phyloP scores from a whole-genome alignment of 202 grass and related monocot species.

The Brachypodium distachyon region DNA sequence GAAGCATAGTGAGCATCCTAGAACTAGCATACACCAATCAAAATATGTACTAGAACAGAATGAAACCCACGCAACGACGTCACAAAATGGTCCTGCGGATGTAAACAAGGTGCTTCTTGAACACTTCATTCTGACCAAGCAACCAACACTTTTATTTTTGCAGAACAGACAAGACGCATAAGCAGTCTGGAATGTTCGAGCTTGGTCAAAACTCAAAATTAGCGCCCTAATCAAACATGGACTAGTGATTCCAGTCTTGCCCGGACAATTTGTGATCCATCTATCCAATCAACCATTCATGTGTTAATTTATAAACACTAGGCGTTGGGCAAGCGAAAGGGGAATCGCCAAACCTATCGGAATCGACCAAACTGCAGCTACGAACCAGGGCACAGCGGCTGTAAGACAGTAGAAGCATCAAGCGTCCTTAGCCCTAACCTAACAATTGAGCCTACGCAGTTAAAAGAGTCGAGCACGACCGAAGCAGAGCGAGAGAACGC shows the following conservation, averaged over 20 bases:
- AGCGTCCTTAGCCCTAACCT: neutral
- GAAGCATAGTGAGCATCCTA: neutral
- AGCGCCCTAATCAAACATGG: neutral
- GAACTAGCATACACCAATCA: neutral
- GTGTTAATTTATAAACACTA: neutral
- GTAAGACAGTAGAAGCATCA: neutral
- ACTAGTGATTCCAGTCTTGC: neutral
- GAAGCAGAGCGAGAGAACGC: neutral
- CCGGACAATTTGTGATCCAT: neutral
- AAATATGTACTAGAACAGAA: slow-evolving; percentile 14
- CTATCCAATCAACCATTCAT: neutral
- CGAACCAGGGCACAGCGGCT: neutral
- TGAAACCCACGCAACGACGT: neutral
- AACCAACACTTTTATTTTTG: no score
- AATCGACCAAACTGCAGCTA: neutral
- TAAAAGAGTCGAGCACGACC: neutral
- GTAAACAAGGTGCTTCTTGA: neutral
- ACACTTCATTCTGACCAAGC: no score
- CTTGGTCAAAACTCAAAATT: neutral
- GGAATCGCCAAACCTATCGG: neutral
- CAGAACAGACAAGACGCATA: neutral
- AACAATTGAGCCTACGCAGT: neutral
- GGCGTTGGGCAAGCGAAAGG: neutral
- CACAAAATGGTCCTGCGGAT: neutral
- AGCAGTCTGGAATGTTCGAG: neutral